Evolutionary conservation across 306 rosid genomes (phyloP).

Genomic region (Dryas octopetala): DNA sequence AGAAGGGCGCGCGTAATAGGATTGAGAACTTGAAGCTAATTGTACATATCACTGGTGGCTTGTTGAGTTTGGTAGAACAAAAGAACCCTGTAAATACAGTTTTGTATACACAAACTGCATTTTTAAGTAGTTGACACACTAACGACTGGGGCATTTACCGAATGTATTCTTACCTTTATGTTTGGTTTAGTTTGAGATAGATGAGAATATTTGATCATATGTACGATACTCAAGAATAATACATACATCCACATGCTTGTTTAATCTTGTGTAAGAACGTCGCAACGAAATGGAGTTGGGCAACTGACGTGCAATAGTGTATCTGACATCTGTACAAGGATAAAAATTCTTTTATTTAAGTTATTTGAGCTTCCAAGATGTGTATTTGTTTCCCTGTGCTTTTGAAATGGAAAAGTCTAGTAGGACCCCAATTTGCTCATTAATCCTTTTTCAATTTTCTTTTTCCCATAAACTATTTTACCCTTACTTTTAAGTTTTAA

Average conservation of each 20-base stretch:
- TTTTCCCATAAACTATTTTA: no score
- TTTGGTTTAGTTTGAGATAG: not conserved
- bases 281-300: not conserved
- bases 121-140: not conserved
- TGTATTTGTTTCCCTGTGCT: not conserved
- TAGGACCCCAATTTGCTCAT: no score
- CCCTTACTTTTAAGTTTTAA: no score
- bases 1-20: conserved; percentile 46
- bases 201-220: not conserved
- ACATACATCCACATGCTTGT: not conserved
- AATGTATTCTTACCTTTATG: not conserved
- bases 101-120: conserved; percentile 8
- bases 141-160: not conserved
- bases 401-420: not conserved
- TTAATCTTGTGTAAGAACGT: not conserved
- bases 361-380: not conserved
- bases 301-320: not conserved
- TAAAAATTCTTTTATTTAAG: not conserved
- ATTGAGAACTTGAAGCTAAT: not conserved
- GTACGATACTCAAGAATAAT: not conserved
- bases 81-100: conserved; percentile 28
- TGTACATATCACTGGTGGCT: conserved; percentile 10
- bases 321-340: not conserved
- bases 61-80: not conserved
- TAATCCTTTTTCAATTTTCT: no score